Evolutionary conservation across 169 alveolate species (phyloP), one percentile per base, ranked within the genome.

Genomic region (Cryptosporidium meleagridis): DNA sequence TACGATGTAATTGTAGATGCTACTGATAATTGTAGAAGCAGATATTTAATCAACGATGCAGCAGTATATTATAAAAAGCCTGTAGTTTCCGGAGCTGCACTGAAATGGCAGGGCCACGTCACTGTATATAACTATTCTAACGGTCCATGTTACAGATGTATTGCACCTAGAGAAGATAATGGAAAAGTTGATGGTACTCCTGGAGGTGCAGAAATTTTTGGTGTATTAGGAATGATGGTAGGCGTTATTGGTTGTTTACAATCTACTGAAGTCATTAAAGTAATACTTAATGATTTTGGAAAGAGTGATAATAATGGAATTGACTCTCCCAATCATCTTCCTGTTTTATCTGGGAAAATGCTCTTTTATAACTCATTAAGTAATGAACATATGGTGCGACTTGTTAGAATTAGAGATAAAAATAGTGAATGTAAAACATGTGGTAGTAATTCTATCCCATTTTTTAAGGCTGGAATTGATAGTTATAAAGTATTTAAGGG

Each of bases 1-100:
- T 96, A 95, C 87, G 98, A 96, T 89, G 91, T 96, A 0, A 93
- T 96, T 39, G 94, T 95, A 75, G 97, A 95, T 93, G 96, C 97
- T 18, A 89, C 95, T 37, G 98, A 96, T 73, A 96, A 95, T 85
- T 95, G 96, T 37, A 92, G 93, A 71, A 94, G 97, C 9, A 92
- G 97, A 91, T 96, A 95, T 89, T 39, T 96, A 26, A 91, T 96
- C n/a, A 96, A 95, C 87, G 98, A 96, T 92, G 92, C 95, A 18
- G 94, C 96, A 44, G 95, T 94, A 16, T 85, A 89, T 48, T 87
- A 86, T 69, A 85, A 93, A 65, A 96, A 96, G 80, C 96, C 97
- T 21, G 75, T 96, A 44, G 96, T 96, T 14, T 95, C 97, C 18
- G 97, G 96, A 8, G 94, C 96, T 45, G 96, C 96, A 35, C 86